These are phyloP conservation scores for Hagleromyces aurorensis DNA, from an alignment of 805 yeast species.

Conservation along the genomic window DNA sequence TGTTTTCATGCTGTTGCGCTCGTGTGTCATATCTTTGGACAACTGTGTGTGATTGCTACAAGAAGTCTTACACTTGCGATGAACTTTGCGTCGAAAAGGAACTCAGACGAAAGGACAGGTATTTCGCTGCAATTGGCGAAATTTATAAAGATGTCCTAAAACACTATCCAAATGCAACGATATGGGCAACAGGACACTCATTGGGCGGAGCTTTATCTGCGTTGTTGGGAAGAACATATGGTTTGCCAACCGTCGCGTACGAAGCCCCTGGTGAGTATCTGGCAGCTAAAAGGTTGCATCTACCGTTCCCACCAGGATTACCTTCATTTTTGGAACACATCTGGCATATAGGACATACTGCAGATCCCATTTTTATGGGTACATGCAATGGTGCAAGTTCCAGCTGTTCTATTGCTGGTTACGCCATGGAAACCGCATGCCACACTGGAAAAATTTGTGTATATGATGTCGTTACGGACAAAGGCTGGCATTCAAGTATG, in stretches of 20 bases:
- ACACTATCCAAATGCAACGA: conserved; percentile 58
- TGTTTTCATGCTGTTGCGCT: conserved; percentile 95
- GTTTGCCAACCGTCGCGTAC: conserved; percentile 81
- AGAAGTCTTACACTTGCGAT: conserved; percentile 76
- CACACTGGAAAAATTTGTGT: conserved; percentile 84
- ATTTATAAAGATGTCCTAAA: conserved; percentile 63
- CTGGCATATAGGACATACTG: conserved; percentile 95
- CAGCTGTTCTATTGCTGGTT: conserved; percentile 84
- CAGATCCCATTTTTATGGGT: conserved; percentile 95
- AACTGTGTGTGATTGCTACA: conserved; percentile 91
- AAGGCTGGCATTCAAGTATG: conserved; percentile 86
- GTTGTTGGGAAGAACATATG: conserved; percentile 79
- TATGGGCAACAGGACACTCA: conserved; percentile 95
- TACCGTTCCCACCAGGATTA: conserved; percentile 89
- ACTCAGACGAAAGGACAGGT: conserved; percentile 64
- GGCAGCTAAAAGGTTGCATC: conserved; percentile 75
- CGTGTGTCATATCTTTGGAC: conserved; percentile 86
- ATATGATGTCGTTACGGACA: conserved; percentile 82
- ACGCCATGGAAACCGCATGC: conserved; percentile 94
- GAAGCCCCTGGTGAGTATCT: conserved; percentile 91
- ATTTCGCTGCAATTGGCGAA: conserved; percentile 71
- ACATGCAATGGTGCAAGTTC: conserved; percentile 92
- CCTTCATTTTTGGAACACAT: conserved; percentile 71
- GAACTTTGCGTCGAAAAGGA: conserved; percentile 79
- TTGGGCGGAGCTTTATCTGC: conserved; percentile 84